Evolutionary conservation across 2,329 filamentous ascomycete genomes (phyloP).

Genomic region (Scorias spongiosa): DNA sequence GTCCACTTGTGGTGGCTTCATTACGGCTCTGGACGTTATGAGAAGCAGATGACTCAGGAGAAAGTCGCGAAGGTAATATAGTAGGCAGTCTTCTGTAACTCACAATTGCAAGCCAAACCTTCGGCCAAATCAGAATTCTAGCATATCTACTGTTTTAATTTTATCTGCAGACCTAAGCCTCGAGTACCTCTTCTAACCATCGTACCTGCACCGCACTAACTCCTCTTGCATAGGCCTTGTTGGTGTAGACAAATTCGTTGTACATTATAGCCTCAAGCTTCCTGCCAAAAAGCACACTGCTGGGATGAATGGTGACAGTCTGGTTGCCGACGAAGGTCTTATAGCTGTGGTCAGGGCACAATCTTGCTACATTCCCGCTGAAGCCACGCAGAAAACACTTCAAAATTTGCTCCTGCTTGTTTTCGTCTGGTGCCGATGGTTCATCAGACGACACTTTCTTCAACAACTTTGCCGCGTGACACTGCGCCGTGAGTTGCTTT

Average conservation of each 20-base stretch:
- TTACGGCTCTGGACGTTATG: too few species aligned
- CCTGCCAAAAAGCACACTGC: conserved; percentile 43
- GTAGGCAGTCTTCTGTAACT: too few species aligned
- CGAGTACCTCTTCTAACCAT: conserved; percentile 41
- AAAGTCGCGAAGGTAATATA: too few species aligned
- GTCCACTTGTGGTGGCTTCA: too few species aligned
- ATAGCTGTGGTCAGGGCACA: conserved; percentile 47
- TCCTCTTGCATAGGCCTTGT: conserved; percentile 45
- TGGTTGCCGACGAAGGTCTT: conserved; percentile 47
- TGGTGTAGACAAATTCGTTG: conserved; percentile 52
- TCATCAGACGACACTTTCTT: conserved; percentile 24
- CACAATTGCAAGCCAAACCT: too few species aligned
- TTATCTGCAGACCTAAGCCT: neutral
- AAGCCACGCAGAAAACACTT: conserved; percentile 45
- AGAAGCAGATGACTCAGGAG: too few species aligned
- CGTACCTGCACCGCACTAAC: conserved; percentile 48
- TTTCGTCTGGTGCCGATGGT: conserved; percentile 17
- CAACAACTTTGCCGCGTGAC: conserved; percentile 30
- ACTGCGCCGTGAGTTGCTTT: conserved; percentile 45
- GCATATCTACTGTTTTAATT: too few species aligned
- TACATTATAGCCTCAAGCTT: conserved; percentile 49
- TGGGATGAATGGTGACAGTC: conserved; percentile 47
- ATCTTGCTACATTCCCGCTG: conserved; percentile 42
- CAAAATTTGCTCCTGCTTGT: conserved; percentile 35
- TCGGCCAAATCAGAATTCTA: too few species aligned